Base-by-base conservation (phyloP, 345 rosid species). In the Euphorbia pulcherrima region DNA sequence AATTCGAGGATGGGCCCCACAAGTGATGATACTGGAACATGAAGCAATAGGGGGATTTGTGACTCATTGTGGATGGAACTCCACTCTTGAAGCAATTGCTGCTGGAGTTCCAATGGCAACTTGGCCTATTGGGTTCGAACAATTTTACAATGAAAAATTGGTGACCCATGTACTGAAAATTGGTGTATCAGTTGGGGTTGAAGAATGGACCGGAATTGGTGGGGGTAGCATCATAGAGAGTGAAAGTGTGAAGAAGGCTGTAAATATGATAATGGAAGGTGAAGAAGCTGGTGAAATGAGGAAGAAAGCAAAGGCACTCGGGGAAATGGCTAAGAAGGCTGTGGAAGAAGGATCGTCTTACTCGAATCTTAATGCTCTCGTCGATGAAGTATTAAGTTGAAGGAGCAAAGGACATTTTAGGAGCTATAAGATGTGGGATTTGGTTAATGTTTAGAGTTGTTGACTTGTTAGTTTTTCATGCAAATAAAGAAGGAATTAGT, bases 11-110 rank as follows among this genome's bases (percentile, higher is more conserved):
- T 82, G 90, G 88, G 89, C 89, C 0, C 96, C 87, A 0, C 89
- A 87, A 44, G 78, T 83, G 17, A 35, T 79, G 57, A 86, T 90
- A 69, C 89, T 88, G 4, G 90, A 86, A 4, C 90, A 90, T 54
- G 33, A 77, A 74, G 84, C 93, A 1, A 52, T 76, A 0, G 91
- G 90, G 0, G 91, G 84, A 12, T 90, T 90, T 33, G 74, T 88
- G 82, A 86, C 86, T 0, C 93, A 87, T 29, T 84, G 96, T 17
- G 87, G 88, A 50, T 86, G 91, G 91, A 90, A 90, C 66, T 90
- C 93, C 1, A 73, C 75, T 0, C 44, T 85, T 0, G 96, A 85
- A 78, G 88, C 75, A 0, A 65, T 83, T 8, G 28, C 80, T 0
- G 75, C 88, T 0, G 90, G 90, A 2, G 40, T 72, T 48, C 91